phyloP scores from a whole-genome alignment of 768 basidiomycete genomes.

The Galerina sulciceps region DNA sequence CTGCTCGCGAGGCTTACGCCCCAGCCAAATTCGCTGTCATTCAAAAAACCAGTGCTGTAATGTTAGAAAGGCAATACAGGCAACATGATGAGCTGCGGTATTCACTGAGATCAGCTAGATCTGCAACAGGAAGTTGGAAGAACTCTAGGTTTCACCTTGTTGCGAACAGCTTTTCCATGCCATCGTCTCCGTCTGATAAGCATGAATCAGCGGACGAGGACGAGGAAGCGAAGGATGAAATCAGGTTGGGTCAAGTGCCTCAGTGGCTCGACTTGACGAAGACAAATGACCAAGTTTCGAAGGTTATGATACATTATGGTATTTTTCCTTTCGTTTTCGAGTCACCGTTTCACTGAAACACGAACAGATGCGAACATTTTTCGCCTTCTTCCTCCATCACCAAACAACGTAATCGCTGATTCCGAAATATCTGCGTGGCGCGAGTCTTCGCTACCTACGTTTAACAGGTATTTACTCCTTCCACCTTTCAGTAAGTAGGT shows the following conservation, averaged over 20 bases:
- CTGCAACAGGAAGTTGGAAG: not conserved
- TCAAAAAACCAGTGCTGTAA: not conserved
- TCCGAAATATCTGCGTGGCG: not conserved
- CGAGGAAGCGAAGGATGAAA: not conserved
- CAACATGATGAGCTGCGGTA: conserved; percentile 5
- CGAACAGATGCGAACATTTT: not conserved
- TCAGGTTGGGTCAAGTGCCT: not conserved
- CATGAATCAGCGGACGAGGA: not conserved
- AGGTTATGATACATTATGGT: not conserved
- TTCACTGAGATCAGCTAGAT: not conserved
- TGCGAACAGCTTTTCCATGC: not conserved
- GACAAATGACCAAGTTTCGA: not conserved
- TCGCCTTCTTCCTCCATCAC: not conserved
- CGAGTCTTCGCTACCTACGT: conserved; percentile 1
- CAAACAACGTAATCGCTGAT: not conserved
- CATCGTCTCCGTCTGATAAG: not conserved
- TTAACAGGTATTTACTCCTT: not conserved
- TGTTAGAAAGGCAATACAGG: conserved; percentile 1
- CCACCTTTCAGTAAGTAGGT: not conserved
- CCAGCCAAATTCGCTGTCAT: not conserved
- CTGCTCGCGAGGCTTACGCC: not conserved
- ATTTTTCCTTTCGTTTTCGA: not conserved
- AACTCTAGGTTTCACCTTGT: conserved; percentile 1
- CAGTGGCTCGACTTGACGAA: conserved; percentile 2
- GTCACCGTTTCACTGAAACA: not conserved